Conservation (phyloP, 495 filamentous ascomycete species). For the Cenococcum geophilum region DNA sequence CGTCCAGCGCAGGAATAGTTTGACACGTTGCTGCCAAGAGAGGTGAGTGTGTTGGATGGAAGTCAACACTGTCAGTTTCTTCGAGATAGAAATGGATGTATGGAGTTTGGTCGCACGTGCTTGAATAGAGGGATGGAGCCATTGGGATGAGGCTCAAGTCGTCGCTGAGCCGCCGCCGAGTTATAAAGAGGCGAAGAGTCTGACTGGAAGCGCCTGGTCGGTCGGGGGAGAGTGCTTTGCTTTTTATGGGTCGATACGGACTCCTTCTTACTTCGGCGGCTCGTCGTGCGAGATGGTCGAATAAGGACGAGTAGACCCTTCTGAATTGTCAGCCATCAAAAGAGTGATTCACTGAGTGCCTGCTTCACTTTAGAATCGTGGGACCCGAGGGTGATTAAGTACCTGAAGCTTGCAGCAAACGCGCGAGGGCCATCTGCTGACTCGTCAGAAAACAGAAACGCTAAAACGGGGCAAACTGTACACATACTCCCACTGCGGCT, state of each 20-base stretch:
- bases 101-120: slow-evolving; percentile 9
- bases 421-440: background rate
- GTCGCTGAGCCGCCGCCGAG: background rate
- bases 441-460: background rate
- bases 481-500: background rate
- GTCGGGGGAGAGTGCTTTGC: slow-evolving; percentile 9
- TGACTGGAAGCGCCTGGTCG: slow-evolving; percentile 15
- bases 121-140: background rate
- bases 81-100: background rate
- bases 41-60: background rate
- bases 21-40: slow-evolving; percentile 18
- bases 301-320: slow-evolving; percentile 24
- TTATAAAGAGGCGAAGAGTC: slow-evolving; percentile 21
- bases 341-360: slow-evolving; percentile 11
- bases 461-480: slow-evolving; percentile 1
- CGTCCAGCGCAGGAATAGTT: background rate
- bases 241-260: slow-evolving; percentile 12
- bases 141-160: slow-evolving; percentile 24
- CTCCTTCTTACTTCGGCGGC: background rate
- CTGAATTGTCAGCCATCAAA: slow-evolving; percentile 13
- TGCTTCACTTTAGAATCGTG: slow-evolving; percentile 6
- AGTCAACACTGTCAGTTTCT: background rate
- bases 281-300: background rate
- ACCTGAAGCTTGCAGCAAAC: background rate
- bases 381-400: slow-evolving; percentile 24